Evolutionary conservation across 179 eudicot species (phyloP), one percentile per base, ranked within the genome.

Genomic region (Heliamphora pulchella): DNA sequence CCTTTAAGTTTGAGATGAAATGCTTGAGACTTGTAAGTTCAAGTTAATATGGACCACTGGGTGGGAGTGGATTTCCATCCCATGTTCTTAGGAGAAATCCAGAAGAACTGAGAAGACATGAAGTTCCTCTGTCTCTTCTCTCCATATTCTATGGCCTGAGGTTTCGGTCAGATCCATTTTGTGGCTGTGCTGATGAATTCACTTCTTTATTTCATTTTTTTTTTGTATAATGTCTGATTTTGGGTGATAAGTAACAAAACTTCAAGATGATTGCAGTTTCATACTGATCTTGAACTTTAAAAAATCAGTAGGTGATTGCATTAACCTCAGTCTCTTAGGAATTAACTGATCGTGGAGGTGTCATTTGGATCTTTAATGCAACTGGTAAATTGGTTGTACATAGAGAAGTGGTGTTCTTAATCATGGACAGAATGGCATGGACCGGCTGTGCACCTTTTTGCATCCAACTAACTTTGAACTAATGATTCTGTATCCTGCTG

Each of bases 391-490:
- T 55, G 11, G 65, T 8, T 58, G 79, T 62, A 43, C 4, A 39
- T 76, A 43, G 54, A 14, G n/a, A 63, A 65, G 80, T 65, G 11
- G n/a, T 77, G 14, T 77, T 50, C 43, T 46, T 50, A 6, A 50
- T 77, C 8, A 65, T 71, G 48, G 57, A 18, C 74, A 20, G 43
- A 11, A 72, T 70, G 41, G 10, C 44, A 44, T 79, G 54, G 63
- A 44, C 46, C n/a, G 55, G 41, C 48, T 3, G 77, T 62, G 77
- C 51, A 51, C 67, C 6, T 53, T 69, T 41, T 17, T 69, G 80
- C 63, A 65, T 68, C 67, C 62, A 31, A 61, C 71, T 80, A 50
- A 61, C 71, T 70, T 47, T 62, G 48, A 73, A 58, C 31, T 76
- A 44, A 59, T 31, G 69, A 17, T 76, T 61, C 54, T 72, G 22